Evolutionary conservation across 140 eudicot species (phyloP).

Genomic region (Stevia rebaudiana): DNA sequence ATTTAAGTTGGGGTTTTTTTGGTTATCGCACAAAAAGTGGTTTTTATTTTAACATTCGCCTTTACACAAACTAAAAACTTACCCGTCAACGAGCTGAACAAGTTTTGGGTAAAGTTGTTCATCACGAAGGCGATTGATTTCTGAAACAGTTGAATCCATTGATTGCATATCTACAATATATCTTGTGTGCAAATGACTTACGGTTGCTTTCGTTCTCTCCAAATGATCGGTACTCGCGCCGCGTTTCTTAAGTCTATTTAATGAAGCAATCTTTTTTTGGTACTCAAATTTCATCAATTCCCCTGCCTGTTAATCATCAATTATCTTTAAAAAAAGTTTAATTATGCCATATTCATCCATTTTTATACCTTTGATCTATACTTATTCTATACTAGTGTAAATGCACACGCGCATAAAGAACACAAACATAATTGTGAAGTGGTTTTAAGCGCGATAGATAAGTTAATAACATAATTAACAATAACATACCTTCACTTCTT

Average conservation of each 20-base stretch:
- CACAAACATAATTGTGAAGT: not conserved
- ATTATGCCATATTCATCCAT: not conserved
- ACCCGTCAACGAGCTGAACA: slow-evolving; percentile 84
- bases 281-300: slow-evolving; percentile 85
- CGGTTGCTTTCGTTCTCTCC: slow-evolving; percentile 86
- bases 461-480: not conserved
- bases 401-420: not conserved
- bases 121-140: slow-evolving; percentile 84
- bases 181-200: slow-evolving; percentile 93
- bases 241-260: slow-evolving; percentile 75
- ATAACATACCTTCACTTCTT: slow-evolving; percentile 83
- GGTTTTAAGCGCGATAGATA: not conserved
- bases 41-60: not conserved
- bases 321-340: not conserved
- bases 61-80: slow-evolving; percentile 28
- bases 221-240: slow-evolving; percentile 57
- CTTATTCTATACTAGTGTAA: not conserved
- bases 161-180: slow-evolving; percentile 97
- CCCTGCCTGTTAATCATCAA: slow-evolving; percentile 66
- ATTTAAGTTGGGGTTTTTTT: too few relatives aligned
- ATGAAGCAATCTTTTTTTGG: slow-evolving; percentile 68
- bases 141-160: slow-evolving; percentile 93
- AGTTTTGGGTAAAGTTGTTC: slow-evolving; percentile 86
- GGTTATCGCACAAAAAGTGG: too few relatives aligned
- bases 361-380: not conserved